Evolutionary conservation across 208 protist species (phyloP), one percentile per base, ranked within the genome.

Genomic region (Trichomonas tenax): DNA sequence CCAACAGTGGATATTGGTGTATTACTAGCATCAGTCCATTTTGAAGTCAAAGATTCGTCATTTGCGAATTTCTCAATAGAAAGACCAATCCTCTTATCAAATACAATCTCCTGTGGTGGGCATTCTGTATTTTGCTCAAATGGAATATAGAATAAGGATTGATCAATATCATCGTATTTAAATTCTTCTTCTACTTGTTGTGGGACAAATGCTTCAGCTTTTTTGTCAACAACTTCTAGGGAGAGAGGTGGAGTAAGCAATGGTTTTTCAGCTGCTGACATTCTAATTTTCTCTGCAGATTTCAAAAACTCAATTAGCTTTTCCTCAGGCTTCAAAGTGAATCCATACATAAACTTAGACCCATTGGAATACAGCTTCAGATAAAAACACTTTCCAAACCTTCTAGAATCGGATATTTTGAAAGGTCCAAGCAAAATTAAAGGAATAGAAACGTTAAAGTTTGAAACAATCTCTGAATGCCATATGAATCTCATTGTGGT

Each of bases 361-460:
- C 86, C 86, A 93, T 51, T 51, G 0, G 86, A 93, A 93, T 51
- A n/a, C 8, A 93, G 8, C 15, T 93, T 93, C 14, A 93, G 44
- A 36, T 93, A 93, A 26, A 93, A 44, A 15, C 44, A 48, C 46
- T 44, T 34, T 2, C 86, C 86, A 36, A 41, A 93, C 34, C 86
- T 23, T 38, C 44, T 0, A 51, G 86, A 93, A 14, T 38, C 10
- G 0, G 40, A 51, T 0, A 44, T 6, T 51, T n/a, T 34, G 31
- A 93, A 41, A 15, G 41, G 40, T 38, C 40, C 40, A 34, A 93
- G 34, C n/a, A 93, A 51, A 93, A 93, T 93, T 26, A 93, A 38
- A 40, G 86, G 86, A 93, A 93, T 51, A 17, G 86, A 93, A 93
- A 93, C 86, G n/a, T 93, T 93, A 41, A 93, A 93, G 15, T 93